Conservation (phyloP, 306 rosid species). For the Sesbania bispinosa region DNA sequence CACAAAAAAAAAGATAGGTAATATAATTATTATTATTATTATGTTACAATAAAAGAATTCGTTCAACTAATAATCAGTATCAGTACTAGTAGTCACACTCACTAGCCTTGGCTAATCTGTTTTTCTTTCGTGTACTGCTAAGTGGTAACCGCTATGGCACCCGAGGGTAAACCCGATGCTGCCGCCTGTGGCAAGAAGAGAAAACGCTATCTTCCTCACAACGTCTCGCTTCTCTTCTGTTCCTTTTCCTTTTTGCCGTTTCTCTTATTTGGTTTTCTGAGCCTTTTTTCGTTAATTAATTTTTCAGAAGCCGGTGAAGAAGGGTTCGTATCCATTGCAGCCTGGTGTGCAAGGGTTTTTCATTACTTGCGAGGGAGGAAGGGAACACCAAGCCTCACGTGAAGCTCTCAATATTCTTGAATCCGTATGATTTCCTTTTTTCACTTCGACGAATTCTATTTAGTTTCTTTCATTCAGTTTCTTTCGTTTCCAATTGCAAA, state of each 20-base stretch:
- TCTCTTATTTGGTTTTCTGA: not conserved
- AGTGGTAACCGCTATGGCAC: too few relatives aligned
- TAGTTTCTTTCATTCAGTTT: not conserved
- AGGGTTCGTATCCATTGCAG: constrained; percentile 76
- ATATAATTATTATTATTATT: too few relatives aligned
- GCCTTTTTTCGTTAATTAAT: not conserved
- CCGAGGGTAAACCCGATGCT: constrained; percentile 41
- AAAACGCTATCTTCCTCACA: constrained; percentile 81
- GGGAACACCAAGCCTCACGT: constrained; percentile 85
- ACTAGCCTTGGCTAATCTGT: not conserved
- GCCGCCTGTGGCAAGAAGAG: constrained; percentile 51
- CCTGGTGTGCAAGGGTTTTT: constrained; percentile 94
- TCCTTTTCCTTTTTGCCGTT: not conserved
- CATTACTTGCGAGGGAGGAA: constrained; percentile 94
- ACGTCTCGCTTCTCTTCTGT: constrained; percentile 35
- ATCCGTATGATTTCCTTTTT: constrained; percentile 40
- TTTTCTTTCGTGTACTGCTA: not conserved
- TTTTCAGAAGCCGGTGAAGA: constrained; percentile 77
- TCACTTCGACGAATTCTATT: not conserved
- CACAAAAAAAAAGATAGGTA: too few relatives aligned
- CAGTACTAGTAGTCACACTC: too few relatives aligned
- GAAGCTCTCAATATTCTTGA: constrained; percentile 91
- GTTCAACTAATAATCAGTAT: too few relatives aligned
- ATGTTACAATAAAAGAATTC: not conserved
- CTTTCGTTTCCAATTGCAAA: not conserved